These are phyloP conservation scores for Aspergillus luchuensis DNA, from an alignment of 2,329 filamentous ascomycete species.

Conservation along the genomic window DNA sequence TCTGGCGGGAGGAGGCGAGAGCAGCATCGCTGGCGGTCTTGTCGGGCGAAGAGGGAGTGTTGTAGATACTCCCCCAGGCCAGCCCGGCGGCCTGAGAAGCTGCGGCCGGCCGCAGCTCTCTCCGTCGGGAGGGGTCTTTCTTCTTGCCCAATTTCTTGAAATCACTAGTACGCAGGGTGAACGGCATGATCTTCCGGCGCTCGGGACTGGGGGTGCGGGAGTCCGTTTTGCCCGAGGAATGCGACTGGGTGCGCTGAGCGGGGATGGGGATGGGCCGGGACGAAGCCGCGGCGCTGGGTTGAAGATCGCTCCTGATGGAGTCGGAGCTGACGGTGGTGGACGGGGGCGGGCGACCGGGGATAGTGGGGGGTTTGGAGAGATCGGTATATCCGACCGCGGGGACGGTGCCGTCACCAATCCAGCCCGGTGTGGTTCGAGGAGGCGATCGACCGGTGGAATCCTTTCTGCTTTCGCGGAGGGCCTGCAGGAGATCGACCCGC, in stretches of 20 bases:
- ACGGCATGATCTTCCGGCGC: conserved; percentile 58
- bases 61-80: conserved; percentile 55
- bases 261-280: conserved; percentile 18
- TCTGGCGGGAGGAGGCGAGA: conserved; percentile 32
- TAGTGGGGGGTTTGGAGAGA: conserved; percentile 69
- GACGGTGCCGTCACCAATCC: conserved; percentile 79
- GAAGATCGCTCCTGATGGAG: conserved; percentile 14
- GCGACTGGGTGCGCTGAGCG: conserved; percentile 30
- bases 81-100: conserved; percentile 65
- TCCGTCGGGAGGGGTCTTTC: conserved; percentile 41
- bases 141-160: conserved; percentile 50
- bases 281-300: conserved; percentile 1
- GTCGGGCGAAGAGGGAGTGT: conserved; percentile 27
- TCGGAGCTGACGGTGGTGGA: conserved; percentile 27
- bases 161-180: conserved; percentile 54
- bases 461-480: conserved; percentile 67
- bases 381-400: conserved; percentile 78
- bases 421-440: conserved; percentile 51
- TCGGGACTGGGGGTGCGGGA: conserved; percentile 65
- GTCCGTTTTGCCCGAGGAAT: conserved; percentile 43
- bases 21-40: conserved; percentile 33
- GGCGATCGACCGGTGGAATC: conserved; percentile 42
- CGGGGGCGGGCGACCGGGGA: conserved; percentile 50
- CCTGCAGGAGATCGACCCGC: conserved; percentile 82
- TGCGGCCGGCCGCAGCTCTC: conserved; percentile 55